phyloP scores from a whole-genome alignment of 202 grass and related monocot species.

The Setaria italica region DNA sequence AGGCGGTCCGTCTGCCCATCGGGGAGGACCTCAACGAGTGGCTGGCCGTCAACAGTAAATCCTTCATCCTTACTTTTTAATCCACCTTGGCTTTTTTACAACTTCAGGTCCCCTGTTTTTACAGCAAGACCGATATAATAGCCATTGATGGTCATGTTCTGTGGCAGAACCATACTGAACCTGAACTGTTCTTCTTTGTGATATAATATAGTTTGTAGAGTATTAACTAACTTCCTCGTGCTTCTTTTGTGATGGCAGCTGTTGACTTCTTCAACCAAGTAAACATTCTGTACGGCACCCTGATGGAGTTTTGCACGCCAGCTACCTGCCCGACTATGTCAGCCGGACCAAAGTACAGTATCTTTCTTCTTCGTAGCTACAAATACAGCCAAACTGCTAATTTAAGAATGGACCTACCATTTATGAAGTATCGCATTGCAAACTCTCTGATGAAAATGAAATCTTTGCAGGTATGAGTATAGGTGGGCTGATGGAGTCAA shows the following conservation, averaged over 20 bases:
- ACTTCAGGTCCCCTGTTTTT: background rate
- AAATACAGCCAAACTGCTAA: background rate
- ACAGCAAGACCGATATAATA: background rate
- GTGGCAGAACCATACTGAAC: background rate
- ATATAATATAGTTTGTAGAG: conserved; percentile 7
- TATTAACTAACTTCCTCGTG: background rate
- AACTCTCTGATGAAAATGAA: background rate
- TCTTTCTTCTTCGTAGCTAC: background rate
- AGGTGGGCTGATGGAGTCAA: conserved; percentile 93
- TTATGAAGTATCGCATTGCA: background rate
- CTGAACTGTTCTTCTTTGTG: background rate
- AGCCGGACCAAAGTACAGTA: conserved; percentile 81
- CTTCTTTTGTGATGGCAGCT: conserved; percentile 56
- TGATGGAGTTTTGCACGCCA: conserved; percentile 91
- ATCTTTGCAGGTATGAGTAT: conserved; percentile 74
- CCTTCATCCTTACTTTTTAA: background rate
- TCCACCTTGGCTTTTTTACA: background rate
- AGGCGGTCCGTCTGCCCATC: conserved; percentile 79
- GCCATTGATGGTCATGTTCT: conserved; percentile 14
- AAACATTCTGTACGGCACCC: conserved; percentile 85
- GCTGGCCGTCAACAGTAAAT: conserved; percentile 90
- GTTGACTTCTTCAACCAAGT: conserved; percentile 99
- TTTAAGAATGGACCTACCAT: background rate
- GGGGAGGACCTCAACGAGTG: conserved; percentile 94
- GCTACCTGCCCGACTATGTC: conserved; percentile 89